Percentiles rank a stretch among this genome's conserved stretches.
phyloP scores from a whole-genome alignment of 176 grass and related monocot species.

The Bothriochloa decipiens region DNA sequence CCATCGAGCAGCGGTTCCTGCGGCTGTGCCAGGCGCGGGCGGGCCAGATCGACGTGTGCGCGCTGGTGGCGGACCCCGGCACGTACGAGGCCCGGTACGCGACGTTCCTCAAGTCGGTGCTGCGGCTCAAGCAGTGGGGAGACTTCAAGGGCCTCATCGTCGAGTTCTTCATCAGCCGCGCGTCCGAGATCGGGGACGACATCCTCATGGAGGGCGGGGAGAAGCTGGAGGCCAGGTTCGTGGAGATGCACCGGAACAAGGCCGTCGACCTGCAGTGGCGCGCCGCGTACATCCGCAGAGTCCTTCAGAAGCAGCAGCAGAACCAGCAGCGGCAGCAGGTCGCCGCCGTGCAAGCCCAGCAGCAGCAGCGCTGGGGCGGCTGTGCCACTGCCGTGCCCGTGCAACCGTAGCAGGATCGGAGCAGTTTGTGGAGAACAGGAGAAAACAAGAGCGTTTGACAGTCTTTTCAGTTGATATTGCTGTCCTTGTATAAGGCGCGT shows the following conservation, averaged over 20 bases:
- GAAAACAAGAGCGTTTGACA: no score
- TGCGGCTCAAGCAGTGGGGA: no score
- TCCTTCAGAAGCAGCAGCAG: background rate
- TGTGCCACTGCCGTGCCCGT: no score
- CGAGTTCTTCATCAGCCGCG: constrained; percentile 16
- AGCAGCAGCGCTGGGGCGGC: no score
- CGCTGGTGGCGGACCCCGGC: constrained; percentile 10
- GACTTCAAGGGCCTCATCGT: no score
- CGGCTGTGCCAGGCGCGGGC: background rate
- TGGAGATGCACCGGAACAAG: constrained; percentile 57
- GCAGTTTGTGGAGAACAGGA: no score
- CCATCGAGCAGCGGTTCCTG: constrained; percentile 38
- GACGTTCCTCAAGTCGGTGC: constrained; percentile 27
- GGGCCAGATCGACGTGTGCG: constrained; percentile 7
- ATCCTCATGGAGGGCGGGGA: background rate
- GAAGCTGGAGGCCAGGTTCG: constrained; percentile 31
- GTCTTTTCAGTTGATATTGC: no score
- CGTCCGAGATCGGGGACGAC: background rate
- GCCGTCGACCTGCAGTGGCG: constrained; percentile 16
- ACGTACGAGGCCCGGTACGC: constrained; percentile 44
- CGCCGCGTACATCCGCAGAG: background rate
- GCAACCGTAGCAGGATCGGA: no score
- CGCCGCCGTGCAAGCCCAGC: no score
- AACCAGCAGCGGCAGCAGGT: background rate
- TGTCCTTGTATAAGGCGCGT: no score